Evolutionary conservation across 257 asterid species (phyloP), one percentile per base, ranked within the genome.

Genomic region (Solanum appendiculatum): DNA sequence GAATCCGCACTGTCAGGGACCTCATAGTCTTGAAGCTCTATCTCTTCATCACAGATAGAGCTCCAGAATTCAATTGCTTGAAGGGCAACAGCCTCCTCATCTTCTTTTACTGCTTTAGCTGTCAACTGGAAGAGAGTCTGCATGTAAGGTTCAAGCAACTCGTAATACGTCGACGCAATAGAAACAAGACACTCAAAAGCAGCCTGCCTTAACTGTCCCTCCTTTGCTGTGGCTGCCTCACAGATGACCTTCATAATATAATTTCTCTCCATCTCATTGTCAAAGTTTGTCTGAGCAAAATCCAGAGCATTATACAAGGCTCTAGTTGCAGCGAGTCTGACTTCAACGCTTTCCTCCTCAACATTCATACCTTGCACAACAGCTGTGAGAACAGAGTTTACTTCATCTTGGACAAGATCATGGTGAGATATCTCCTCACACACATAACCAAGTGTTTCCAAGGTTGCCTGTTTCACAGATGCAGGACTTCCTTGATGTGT

Each of bases 31-130:
- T 94, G 96, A 86, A 94, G 90, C 86, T 95, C 99, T 70, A 93
- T 91, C 91, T 96, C 99, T 85, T 90, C 98, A 88, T 95, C 98
- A 90, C 98, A 95, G 68, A 96, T 92, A n/a, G 97, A 93, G 87
- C 98, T 96, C 99, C 99, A 96, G 85, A 96, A 96, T 87, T 96
- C 99, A 58, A 96, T 64, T 40, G 99, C 98, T 89, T 95, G 99
- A 86, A 96, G 98, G 86, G 98, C 94, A 84, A 96, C 97, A 86
- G 95, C 88, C 87, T 94, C 99, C 87, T 93, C 94, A 85, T 95
- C 98, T 58, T 91, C 95, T 91, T 89, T 93, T 83, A 95, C 97
- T 70, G 98, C 99, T 77, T 92, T 95, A 63, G 99, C 90, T 8
- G 98, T 94, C 33, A 95, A 94, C 90, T 93, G 95, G 86, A 96